Percentiles rank a stretch among this genome's conserved stretches.
phyloP scores from a whole-genome alignment of 768 basidiomycete species.

The Pulveroboletus sp. region DNA sequence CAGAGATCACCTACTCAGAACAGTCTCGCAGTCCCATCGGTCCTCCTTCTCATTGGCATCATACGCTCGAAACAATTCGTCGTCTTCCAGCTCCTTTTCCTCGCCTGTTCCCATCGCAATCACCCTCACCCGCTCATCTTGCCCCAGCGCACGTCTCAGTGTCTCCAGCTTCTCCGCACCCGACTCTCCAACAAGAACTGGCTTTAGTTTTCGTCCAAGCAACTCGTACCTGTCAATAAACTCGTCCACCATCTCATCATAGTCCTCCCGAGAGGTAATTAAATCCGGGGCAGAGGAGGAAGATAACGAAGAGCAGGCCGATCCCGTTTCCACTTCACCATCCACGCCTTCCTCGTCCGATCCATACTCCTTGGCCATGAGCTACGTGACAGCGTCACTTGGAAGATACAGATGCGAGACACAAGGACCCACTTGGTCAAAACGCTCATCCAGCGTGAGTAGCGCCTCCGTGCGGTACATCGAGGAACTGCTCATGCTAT shows the following conservation, averaged over 20 bases:
- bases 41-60: slow-evolving; percentile 55
- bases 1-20: slow-evolving; percentile 65
- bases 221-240: slow-evolving; percentile 92
- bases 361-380: slow-evolving; percentile 82
- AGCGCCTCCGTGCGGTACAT: slow-evolving; percentile 92
- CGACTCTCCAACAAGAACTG: slow-evolving; percentile 67
- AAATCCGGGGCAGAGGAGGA: slow-evolving; percentile 72
- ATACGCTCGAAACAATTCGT: slow-evolving; percentile 39
- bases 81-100: slow-evolving; percentile 44
- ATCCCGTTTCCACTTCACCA: slow-evolving; percentile 46
- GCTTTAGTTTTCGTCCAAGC: slow-evolving; percentile 82
- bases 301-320: slow-evolving; percentile 33
- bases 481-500: slow-evolving; percentile 96
- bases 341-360: slow-evolving; percentile 48
- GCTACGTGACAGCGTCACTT: slow-evolving; percentile 29
- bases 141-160: slow-evolving; percentile 75
- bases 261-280: slow-evolving; percentile 83
- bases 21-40: slow-evolving; percentile 95
- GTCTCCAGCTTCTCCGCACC: slow-evolving; percentile 79
- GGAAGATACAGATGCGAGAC: neutral
- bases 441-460: slow-evolving; percentile 86
- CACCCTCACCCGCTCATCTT: slow-evolving; percentile 54
- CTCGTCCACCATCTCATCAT: slow-evolving; percentile 87
- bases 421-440: slow-evolving; percentile 68
- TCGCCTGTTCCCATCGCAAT: slow-evolving; percentile 44